Evolutionary conservation across 1,284 basidiomycete species (phyloP).

Genomic region (Papiliotrema laurentii): DNA sequence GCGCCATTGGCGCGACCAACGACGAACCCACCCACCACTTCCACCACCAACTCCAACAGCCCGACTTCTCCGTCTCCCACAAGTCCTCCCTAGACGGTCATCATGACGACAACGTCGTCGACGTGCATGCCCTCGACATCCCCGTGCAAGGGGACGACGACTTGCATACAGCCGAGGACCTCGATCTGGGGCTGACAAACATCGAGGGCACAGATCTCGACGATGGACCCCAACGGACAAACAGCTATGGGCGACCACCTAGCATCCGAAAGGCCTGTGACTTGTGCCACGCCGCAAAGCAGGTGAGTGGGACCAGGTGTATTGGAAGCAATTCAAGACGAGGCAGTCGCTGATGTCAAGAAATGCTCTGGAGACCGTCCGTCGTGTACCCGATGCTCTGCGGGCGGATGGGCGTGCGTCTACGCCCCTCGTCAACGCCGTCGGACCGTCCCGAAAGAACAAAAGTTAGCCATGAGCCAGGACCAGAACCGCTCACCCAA

Average conservation of each 20-base stretch:
- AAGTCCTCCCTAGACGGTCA: constrained; percentile 9
- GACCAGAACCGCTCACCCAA: constrained; percentile 4
- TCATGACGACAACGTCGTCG: constrained; percentile 10
- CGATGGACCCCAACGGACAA: constrained; percentile 2
- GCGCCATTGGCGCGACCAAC: constrained; percentile 29
- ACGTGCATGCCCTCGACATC: constrained; percentile 28
- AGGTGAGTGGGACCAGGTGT: constrained; percentile 20
- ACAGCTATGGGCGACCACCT: constrained; percentile 30
- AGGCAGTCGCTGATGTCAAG: constrained; percentile 12
- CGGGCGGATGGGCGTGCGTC: constrained; percentile 43
- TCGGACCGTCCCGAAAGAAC: constrained; percentile 43
- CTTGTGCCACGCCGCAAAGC: constrained; percentile 45
- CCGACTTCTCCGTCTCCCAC: constrained; percentile 35
- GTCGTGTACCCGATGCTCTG: constrained; percentile 41
- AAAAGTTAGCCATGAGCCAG: constrained; percentile 23
- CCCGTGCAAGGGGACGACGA: constrained; percentile 11
- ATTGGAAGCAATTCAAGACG: not conserved
- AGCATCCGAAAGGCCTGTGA: constrained; percentile 46
- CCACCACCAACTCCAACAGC: constrained; percentile 37
- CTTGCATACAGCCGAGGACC: constrained; percentile 23
- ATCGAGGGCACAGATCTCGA: not conserved
- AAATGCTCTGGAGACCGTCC: constrained; percentile 48
- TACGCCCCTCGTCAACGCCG: constrained; percentile 46
- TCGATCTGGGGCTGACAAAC: constrained; percentile 23
- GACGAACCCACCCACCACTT: constrained; percentile 8